Conservation (phyloP, 2,329 filamentous ascomycete species). For the Colletotrichum nymphaeae region DNA sequence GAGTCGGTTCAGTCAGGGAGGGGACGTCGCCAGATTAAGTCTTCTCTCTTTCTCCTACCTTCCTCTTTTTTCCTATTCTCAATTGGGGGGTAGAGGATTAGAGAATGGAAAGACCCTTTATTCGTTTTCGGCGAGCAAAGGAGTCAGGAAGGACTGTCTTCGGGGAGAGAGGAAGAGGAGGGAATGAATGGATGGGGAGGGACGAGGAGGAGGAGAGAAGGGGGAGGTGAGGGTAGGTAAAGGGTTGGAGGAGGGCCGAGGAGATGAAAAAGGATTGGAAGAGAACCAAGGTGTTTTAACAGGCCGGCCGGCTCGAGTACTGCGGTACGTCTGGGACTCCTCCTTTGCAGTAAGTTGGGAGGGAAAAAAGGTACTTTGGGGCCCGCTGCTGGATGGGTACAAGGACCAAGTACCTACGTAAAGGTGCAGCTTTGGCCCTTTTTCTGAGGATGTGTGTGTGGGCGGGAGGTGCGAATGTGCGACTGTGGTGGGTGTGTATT, state of each 20-base stretch:
- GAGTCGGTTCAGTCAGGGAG: slow-evolving; percentile 37
- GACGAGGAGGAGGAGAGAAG: slow-evolving; percentile 48
- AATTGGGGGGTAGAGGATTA: slow-evolving; percentile 8
- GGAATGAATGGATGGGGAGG: slow-evolving; percentile 65
- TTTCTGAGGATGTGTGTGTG: background rate
- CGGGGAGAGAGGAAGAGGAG: slow-evolving; percentile 67
- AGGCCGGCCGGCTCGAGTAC: slow-evolving; percentile 11
- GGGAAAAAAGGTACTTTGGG: slow-evolving; percentile 12
- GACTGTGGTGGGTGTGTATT: too few relatives aligned
- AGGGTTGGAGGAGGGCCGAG: slow-evolving; percentile 66
- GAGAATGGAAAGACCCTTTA: slow-evolving; percentile 38
- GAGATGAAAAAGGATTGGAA: slow-evolving; percentile 67
- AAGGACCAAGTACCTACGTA: background rate
- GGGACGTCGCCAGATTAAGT: slow-evolving; percentile 40
- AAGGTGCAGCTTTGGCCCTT: slow-evolving; percentile 6
- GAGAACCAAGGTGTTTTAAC: slow-evolving; percentile 58
- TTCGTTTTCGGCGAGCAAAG: slow-evolving; percentile 41
- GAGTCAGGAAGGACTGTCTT: slow-evolving; percentile 60
- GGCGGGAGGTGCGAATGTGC: background rate
- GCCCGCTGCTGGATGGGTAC: background rate
- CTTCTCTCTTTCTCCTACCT: slow-evolving; percentile 32
- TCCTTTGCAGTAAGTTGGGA: too few relatives aligned
- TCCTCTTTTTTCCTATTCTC: slow-evolving; percentile 38
- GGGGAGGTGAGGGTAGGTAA: slow-evolving; percentile 51
- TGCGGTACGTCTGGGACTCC: too few relatives aligned